Evolutionary conservation across 176 grass and related monocot species (phyloP), one percentile per base, ranked within the genome.

Genomic region (Oryza officinalis): DNA sequence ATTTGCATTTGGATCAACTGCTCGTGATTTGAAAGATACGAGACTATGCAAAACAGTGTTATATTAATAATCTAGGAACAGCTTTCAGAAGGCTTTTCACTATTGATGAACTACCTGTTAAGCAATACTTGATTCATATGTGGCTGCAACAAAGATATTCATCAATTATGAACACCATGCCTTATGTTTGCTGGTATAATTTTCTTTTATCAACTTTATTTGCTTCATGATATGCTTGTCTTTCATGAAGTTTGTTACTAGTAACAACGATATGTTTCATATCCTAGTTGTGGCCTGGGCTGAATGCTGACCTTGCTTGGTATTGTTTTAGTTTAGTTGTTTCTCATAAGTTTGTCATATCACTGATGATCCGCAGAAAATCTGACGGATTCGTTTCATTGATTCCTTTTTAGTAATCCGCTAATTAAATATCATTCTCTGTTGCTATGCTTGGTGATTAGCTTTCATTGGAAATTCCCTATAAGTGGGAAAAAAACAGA

Each of bases 11-110:
- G 78, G 57, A 81, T 88, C 81, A 76, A 76, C 83, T 77, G 72
- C 86, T 86, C 41, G 7, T 86, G 80, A 80, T 93, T 90, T 85
- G 78, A 81, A 87, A 90, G 81, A 81, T 85, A 86, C 74, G 40
- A 85, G 88, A 91, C 59, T 79, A 67, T 86, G 83, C 82, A 86
- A 83, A 82, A 90, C 67, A 82, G 63, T 87, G 80, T 84, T 86
- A 88, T 82, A 78, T 91, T 88, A 88, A 91, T 94, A 90, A 91
- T 82, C 86, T 90, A 90, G 88, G 69, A 87, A 86, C 69, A 80
- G 50, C 49, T 75, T 76, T 65, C 71, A 68, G 54, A 78, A 66
- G 78, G 44, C 63, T 60, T 86, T 64, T 74, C 76, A 75, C 80
- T 75, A 61, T 87, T 69, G 69, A 75, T 87, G 88, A 87, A 69